phyloP scores from a whole-genome alignment of 176 grass and related monocot genomes.

The Carex scoparia region DNA sequence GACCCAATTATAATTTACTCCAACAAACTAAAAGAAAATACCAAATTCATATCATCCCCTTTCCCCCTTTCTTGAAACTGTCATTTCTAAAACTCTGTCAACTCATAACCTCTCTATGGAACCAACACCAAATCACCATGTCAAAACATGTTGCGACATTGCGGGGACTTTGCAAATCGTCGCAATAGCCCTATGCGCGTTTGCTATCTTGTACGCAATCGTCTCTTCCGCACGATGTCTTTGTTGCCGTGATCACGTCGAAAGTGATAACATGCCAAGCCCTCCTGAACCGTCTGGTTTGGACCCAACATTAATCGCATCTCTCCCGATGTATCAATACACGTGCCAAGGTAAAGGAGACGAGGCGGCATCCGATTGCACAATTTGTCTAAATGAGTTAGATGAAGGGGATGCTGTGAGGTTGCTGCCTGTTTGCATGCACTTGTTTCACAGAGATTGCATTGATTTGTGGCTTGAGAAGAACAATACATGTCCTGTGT shows the following conservation, averaged over 20 bases:
- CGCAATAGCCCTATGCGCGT: not conserved
- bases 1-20: not conserved
- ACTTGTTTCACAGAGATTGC: conserved; percentile 31
- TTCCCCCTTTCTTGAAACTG: not conserved
- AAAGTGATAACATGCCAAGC: not conserved
- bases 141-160: not conserved
- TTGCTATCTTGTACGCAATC: not conserved
- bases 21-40: not conserved
- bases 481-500: conserved; percentile 28
- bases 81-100: not conserved
- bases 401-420: conserved; percentile 24
- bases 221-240: not conserved
- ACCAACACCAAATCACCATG: not conserved
- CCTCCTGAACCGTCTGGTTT: not conserved
- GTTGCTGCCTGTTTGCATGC: conserved; percentile 23
- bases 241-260: not conserved
- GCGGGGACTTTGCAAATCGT: not conserved
- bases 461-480: conserved; percentile 19
- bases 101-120: not conserved
- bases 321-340: conserved; percentile 12
- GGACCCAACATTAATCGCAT: not conserved
- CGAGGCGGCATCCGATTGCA: not conserved
- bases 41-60: not conserved
- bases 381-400: conserved; percentile 21
- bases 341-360: not conserved